Conservation (phyloP, 768 basidiomycete genomes). For the Artomyces pyxidatus region DNA sequence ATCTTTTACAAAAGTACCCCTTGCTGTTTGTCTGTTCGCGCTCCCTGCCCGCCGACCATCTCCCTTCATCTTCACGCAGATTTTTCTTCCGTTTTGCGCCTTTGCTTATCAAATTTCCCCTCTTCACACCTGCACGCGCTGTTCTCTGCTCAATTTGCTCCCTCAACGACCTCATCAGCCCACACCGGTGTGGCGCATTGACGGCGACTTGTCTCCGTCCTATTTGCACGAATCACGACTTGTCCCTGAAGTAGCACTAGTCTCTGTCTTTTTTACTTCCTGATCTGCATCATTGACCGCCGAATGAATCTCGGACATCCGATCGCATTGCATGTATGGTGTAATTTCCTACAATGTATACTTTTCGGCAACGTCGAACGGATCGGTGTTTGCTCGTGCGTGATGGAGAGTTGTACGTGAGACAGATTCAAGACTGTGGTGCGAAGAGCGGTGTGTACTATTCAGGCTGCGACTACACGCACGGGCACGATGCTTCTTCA, state of each 20-base stretch:
- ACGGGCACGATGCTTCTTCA: too few species aligned
- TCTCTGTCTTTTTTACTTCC: background rate
- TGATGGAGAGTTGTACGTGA: too few species aligned
- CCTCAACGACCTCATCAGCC: background rate
- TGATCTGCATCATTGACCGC: background rate
- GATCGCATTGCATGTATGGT: constrained; percentile 14
- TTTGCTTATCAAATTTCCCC: background rate
- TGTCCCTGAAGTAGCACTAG: background rate
- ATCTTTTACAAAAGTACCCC: too few species aligned
- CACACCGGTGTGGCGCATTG: background rate
- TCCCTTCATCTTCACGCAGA: background rate
- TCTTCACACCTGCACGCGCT: background rate
- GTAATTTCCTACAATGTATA: constrained; percentile 16
- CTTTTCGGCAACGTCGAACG: constrained; percentile 15
- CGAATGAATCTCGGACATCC: constrained; percentile 9
- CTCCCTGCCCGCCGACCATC: background rate
- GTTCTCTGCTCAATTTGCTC: background rate
- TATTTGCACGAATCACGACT: background rate
- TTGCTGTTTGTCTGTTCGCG: too few species aligned
- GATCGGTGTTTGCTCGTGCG: too few species aligned
- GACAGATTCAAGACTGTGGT: too few species aligned
- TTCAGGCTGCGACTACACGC: too few species aligned
- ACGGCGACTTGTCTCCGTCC: background rate
- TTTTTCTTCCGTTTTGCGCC: background rate
- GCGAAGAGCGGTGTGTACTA: too few species aligned